Conservation (phyloP, 2,329 filamentous ascomycete species). For the Neofusicoccum umdonicola region DNA sequence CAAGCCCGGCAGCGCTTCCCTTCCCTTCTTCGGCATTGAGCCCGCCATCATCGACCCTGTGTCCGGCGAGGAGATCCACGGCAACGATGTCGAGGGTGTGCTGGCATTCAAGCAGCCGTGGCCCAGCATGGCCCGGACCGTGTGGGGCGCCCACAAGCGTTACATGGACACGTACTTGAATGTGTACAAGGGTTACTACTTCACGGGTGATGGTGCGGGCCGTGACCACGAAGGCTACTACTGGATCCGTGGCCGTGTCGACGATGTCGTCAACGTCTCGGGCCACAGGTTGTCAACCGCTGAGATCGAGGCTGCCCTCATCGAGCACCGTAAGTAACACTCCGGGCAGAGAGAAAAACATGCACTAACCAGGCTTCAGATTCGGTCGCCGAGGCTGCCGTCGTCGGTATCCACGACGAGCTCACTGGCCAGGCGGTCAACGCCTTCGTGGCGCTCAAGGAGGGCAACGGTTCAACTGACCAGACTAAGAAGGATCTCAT, state of each 20-base stretch:
- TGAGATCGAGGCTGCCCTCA: conserved; percentile 94
- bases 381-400: conserved; percentile 87
- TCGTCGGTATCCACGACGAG: conserved; percentile 90
- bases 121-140: conserved; percentile 97
- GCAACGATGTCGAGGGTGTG: conserved; percentile 96
- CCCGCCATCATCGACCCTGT: conserved; percentile 96
- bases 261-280: conserved; percentile 97
- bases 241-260: conserved; percentile 98
- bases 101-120: conserved; percentile 96
- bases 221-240: conserved; percentile 98
- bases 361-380: conserved; percentile 39
- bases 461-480: conserved; percentile 71
- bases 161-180: conserved; percentile 99
- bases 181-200: conserved; percentile 97
- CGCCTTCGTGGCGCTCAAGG: conserved; percentile 91
- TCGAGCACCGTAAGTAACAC: conserved; percentile 72
- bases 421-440: conserved; percentile 96
- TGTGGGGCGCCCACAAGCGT: conserved; percentile 95
- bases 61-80: conserved; percentile 86
- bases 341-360: too few relatives aligned
- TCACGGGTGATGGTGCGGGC: conserved; percentile 89
- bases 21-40: conserved; percentile 98
- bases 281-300: conserved; percentile 95
- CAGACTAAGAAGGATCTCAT: conserved; percentile 89
- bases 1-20: conserved; percentile 91